These are phyloP conservation scores for Vanderwaltozyma yarrowii DNA, from an alignment of 805 yeast genomes.

Conservation along the genomic window DNA sequence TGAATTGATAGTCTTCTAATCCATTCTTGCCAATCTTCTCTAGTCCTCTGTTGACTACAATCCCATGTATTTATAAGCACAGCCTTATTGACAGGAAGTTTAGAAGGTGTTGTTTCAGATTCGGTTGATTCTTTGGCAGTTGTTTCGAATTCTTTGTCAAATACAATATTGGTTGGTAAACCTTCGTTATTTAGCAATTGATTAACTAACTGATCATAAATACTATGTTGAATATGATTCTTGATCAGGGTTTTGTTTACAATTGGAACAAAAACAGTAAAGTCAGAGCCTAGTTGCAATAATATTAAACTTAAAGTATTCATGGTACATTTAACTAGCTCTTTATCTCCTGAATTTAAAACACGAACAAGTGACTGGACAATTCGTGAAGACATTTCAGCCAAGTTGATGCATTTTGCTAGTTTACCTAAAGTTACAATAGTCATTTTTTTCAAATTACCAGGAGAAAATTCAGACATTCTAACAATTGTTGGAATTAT, in stretches of 20 bases:
- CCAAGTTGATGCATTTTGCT: slow-evolving; percentile 58
- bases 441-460: slow-evolving; percentile 55
- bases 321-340: slow-evolving; percentile 53
- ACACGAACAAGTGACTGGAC: slow-evolving; percentile 78
- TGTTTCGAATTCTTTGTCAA: slow-evolving; percentile 51
- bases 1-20: slow-evolving; percentile 77
- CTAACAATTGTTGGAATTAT: slow-evolving; percentile 79
- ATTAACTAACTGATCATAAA: slow-evolving; percentile 72
- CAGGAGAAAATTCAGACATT: slow-evolving; percentile 62
- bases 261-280: slow-evolving; percentile 75
- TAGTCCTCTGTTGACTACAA: slow-evolving; percentile 75
- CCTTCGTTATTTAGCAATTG: slow-evolving; percentile 78
- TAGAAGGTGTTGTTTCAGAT: slow-evolving; percentile 59
- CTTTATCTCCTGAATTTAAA: slow-evolving; percentile 42
- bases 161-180: slow-evolving; percentile 62
- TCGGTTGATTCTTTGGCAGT: slow-evolving; percentile 32
- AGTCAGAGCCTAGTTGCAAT: slow-evolving; percentile 75
- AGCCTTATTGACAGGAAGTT: slow-evolving; percentile 59
- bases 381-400: slow-evolving; percentile 84
- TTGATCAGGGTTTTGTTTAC: slow-evolving; percentile 56
- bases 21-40: slow-evolving; percentile 99
- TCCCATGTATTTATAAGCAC: slow-evolving; percentile 82
- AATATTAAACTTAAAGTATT: slow-evolving; percentile 71
- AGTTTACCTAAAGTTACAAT: slow-evolving; percentile 76
- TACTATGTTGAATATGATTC: slow-evolving; percentile 56